Evolutionary conservation across 352 stramenopile species (phyloP).

Genomic region (Phytophthora sansomeana): DNA sequence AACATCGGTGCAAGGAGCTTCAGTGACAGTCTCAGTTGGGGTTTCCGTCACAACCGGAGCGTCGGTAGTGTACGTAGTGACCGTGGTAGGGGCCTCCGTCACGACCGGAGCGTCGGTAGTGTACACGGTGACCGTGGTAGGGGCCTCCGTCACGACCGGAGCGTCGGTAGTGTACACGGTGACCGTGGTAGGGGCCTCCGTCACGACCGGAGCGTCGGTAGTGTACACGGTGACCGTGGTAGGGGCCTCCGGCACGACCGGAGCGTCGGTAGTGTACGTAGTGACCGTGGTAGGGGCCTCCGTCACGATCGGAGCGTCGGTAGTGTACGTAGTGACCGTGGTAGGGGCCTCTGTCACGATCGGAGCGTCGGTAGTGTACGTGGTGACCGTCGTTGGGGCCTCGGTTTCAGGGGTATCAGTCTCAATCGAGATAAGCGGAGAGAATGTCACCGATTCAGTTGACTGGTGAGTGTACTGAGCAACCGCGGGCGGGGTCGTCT

Average conservation of each 20-base stretch:
- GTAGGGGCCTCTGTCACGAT: slow-evolving; percentile 5
- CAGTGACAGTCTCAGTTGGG: slow-evolving; percentile 6
- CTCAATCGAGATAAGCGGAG: slow-evolving; percentile 17
- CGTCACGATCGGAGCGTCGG: not conserved
- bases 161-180: not conserved
- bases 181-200: not conserved
- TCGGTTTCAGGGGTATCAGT: slow-evolving; percentile 20
- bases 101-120: not conserved
- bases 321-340: not conserved
- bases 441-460: slow-evolving; percentile 17
- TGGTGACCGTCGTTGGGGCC: slow-evolving; percentile 8
- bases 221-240: not conserved
- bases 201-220: not conserved
- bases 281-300: not conserved
- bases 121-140: not conserved
- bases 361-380: slow-evolving; percentile 8
- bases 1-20: not conserved
- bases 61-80: not conserved
- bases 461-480: not conserved
- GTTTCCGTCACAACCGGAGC: not conserved
- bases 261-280: not conserved
- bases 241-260: not conserved
- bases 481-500: not conserved
- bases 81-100: not conserved
- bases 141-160: not conserved